Evolutionary conservation across 225 moss, liverwort and hornwort species (phyloP).

Genomic region (Polytrichum formosum): DNA sequence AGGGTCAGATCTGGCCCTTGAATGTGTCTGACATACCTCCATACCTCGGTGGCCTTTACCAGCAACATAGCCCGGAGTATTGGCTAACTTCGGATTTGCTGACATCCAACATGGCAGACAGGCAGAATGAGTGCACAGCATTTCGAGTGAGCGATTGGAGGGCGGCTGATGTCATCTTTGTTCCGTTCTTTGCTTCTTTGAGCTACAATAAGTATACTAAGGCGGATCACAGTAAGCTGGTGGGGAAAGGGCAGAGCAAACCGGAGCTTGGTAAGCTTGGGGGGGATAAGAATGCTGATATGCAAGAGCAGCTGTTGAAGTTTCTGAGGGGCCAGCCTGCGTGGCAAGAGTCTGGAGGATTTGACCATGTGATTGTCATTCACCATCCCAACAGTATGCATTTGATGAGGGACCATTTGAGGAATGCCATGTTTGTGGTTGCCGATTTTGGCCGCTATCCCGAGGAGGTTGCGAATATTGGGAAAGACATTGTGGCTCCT

Average conservation of each 20-base stretch:
- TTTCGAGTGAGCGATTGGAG: slow-evolving; percentile 49
- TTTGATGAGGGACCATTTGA: slow-evolving; percentile 16
- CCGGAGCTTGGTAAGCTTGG: slow-evolving; percentile 22
- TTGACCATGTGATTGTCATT: slow-evolving; percentile 45
- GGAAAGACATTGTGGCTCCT: slow-evolving; percentile 51
- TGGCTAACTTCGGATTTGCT: slow-evolving; percentile 69
- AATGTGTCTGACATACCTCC: slow-evolving; percentile 41
- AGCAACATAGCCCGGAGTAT: slow-evolving; percentile 76
- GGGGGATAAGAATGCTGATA: slow-evolving; percentile 16
- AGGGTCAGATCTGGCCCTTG: slow-evolving; percentile 49
- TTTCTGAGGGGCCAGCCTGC: slow-evolving; percentile 33
- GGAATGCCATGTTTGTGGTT: slow-evolving; percentile 40
- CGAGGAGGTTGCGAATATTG: slow-evolving; percentile 24
- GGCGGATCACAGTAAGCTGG: slow-evolving; percentile 27
- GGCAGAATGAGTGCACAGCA: slow-evolving; percentile 51
- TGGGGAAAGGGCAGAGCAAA: not conserved
- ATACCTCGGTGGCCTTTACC: slow-evolving; percentile 66
- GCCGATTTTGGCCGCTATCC: slow-evolving; percentile 51
- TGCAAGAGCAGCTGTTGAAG: slow-evolving; percentile 50
- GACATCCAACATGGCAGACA: slow-evolving; percentile 39
- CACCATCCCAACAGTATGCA: slow-evolving; percentile 54
- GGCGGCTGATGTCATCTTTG: slow-evolving; percentile 56
- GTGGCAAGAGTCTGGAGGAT: slow-evolving; percentile 41
- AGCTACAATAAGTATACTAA: slow-evolving; percentile 67
- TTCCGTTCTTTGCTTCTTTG: slow-evolving; percentile 73